Percentiles rank a stretch among this genome's conserved stretches.
Conservation (phyloP, 805 yeast genomes). For the Torulaspora microellipsoides region DNA sequence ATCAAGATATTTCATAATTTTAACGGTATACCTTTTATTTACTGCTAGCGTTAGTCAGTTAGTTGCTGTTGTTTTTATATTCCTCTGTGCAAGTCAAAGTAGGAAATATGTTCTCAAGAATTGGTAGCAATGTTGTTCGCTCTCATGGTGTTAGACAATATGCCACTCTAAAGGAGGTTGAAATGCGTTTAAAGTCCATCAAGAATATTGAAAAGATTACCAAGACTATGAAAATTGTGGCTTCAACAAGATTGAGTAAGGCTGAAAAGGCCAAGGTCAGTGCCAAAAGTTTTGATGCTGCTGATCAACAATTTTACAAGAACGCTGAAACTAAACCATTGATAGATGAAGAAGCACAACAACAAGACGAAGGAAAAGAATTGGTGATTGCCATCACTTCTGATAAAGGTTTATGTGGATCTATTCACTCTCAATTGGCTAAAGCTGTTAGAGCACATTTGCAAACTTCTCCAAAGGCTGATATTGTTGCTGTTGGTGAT, state of each 20-base stretch:
- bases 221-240: constrained; percentile 99
- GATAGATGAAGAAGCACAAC: constrained; percentile 38
- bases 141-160: constrained; percentile 56
- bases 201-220: constrained; percentile 99
- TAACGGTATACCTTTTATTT: too few relatives aligned
- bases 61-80: too few relatives aligned
- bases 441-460: constrained; percentile 75
- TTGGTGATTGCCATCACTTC: constrained; percentile 86
- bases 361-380: constrained; percentile 47
- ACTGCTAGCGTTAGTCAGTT: too few relatives aligned
- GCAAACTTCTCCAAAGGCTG: constrained; percentile 59
- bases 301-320: constrained; percentile 73
- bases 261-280: constrained; percentile 93
- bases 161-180: constrained; percentile 98
- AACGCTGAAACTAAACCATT: constrained; percentile 72
- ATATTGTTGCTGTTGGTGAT: constrained; percentile 88
- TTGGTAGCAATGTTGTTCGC: constrained; percentile 11
- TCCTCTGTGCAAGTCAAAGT: too few relatives aligned
- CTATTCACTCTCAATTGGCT: constrained; percentile 92
- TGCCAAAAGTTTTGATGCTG: constrained; percentile 77
- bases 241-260: constrained; percentile 91
- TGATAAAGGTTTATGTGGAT: constrained; percentile 98
- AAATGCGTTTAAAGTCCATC: constrained; percentile 94
- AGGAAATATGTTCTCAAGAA: constrained; percentile 11
- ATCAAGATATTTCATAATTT: too few relatives aligned